phyloP scores from a whole-genome alignment of 1,284 basidiomycete genomes.

The Cerrena zonata region DNA sequence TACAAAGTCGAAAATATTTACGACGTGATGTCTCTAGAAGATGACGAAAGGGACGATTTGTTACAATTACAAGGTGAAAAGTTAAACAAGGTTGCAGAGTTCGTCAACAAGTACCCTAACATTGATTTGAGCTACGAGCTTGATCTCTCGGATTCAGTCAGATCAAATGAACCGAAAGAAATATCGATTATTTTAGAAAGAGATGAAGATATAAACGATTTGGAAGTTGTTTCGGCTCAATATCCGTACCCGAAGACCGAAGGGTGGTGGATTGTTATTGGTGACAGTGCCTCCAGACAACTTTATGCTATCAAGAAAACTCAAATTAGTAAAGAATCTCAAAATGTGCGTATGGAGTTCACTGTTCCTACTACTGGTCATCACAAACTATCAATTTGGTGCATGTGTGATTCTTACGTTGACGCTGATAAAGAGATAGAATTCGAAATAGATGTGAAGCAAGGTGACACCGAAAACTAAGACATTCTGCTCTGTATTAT shows the following conservation, averaged over 20 bases:
- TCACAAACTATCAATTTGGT: slow-evolving; percentile 80
- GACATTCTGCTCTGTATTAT: too few species aligned
- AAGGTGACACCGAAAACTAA: too few species aligned
- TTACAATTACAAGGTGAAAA: slow-evolving; percentile 80
- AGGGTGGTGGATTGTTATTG: slow-evolving; percentile 96
- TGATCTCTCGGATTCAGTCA: slow-evolving; percentile 78
- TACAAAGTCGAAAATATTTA: slow-evolving; percentile 83
- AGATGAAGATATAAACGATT: slow-evolving; percentile 81
- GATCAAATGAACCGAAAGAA: slow-evolving; percentile 76
- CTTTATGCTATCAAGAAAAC: slow-evolving; percentile 93
- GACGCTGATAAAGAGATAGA: slow-evolving; percentile 88
- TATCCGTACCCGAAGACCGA: slow-evolving; percentile 88
- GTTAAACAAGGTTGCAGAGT: slow-evolving; percentile 85
- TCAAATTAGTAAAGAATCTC: slow-evolving; percentile 74
- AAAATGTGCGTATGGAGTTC: slow-evolving; percentile 85
- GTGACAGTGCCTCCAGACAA: slow-evolving; percentile 68
- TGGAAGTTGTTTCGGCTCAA: slow-evolving; percentile 78
- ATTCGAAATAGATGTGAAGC: too few species aligned
- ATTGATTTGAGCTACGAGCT: slow-evolving; percentile 84
- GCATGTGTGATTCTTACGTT: slow-evolving; percentile 89
- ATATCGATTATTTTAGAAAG: slow-evolving; percentile 77
- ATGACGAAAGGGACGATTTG: slow-evolving; percentile 76
- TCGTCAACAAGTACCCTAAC: slow-evolving; percentile 91
- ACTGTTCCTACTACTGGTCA: slow-evolving; percentile 78
- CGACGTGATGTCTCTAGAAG: slow-evolving; percentile 96